These are phyloP conservation scores for Takakia lepidozioides DNA, from an alignment of 225 moss, liverwort and hornwort genomes.

Conservation along the genomic window DNA sequence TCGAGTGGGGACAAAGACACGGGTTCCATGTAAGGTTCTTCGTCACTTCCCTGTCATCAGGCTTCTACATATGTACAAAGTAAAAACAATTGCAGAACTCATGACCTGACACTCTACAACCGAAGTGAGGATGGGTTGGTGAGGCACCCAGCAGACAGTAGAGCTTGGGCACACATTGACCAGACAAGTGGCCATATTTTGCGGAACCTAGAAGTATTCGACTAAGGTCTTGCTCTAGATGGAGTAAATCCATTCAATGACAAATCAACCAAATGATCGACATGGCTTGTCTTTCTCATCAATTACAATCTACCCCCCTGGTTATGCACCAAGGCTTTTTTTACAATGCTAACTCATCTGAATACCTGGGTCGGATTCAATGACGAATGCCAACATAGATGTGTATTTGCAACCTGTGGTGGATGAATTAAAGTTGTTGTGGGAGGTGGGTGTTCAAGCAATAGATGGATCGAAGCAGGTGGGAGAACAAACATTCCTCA, in stretches of 20 bases:
- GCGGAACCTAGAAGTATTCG: slow-evolving; percentile 3
- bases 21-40: too few relatives aligned
- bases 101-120: too few relatives aligned
- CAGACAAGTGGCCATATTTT: too few relatives aligned
- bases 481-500: too few relatives aligned
- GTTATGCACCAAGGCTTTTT: slow-evolving; percentile 4
- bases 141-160: too few relatives aligned
- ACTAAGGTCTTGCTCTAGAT: slow-evolving; percentile 2
- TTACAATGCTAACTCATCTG: background rate
- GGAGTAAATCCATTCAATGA: slow-evolving; percentile 4
- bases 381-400: background rate
- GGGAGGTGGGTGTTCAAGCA: too few relatives aligned
- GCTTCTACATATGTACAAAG: too few relatives aligned
- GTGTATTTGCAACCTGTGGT: background rate
- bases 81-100: too few relatives aligned
- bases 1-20: too few relatives aligned
- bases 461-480: too few relatives aligned
- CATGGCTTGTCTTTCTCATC: slow-evolving; percentile 5
- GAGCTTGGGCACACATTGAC: too few relatives aligned
- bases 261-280: slow-evolving; percentile 1
- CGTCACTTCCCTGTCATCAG: too few relatives aligned
- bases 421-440: background rate
- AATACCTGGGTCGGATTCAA: background rate
- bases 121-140: background rate
- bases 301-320: slow-evolving; percentile 11